Base-by-base conservation (phyloP, 2,329 filamentous ascomycete species). In the Scytalidium lignicola region DNA sequence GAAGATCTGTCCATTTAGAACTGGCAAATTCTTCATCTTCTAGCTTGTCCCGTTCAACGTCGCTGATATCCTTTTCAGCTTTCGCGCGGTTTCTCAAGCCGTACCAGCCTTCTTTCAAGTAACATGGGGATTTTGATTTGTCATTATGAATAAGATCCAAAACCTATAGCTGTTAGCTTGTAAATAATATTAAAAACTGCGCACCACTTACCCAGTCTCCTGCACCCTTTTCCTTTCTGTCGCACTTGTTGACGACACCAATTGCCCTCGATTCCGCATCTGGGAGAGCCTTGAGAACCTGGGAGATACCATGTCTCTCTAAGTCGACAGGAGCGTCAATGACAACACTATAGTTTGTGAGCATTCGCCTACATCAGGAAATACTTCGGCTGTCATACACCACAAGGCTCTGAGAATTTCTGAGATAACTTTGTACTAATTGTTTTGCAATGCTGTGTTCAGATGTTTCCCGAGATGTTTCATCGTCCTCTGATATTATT, bases 241-340 rank as follows among this genome's bases (percentile, higher is more conserved):
- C 71, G 1, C 68, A 66, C 32, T 74, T 71, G 1, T 71, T 75
- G 21, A 75, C 65, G 6, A 75, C 64, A 2, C 67, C 70, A 3
- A 75, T 54, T 1, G 65, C 66, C 46, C 66, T 49, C 20, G 51
- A 53, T 37, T 53, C 46, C 46, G 48, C 47, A 23, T 59, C 46
- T 18, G 59, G 56, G 13, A 59, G 7, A 1, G 52, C 51, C 46
- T 67, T 60, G 7, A 65, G 43, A 18, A 62, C 52, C 13, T 58
- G 59, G 1, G 69, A 48, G 8, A 72, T 65, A 1, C 59, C 61
- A 42, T 74, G 69, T 43, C 67, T 66, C 0, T 64, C 61, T 46
- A 62, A 60, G 47, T 71, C 66, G 40, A 66, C 67, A 37, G 5
- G 5, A 5, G 67, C 62, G 2, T 70, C 70, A 2, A 66, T 66